Evolutionary conservation across 1,139 yeast genomes (phyloP), one percentile per base, ranked within the genome.

Genomic region (Sugiyamaella novakii): DNA sequence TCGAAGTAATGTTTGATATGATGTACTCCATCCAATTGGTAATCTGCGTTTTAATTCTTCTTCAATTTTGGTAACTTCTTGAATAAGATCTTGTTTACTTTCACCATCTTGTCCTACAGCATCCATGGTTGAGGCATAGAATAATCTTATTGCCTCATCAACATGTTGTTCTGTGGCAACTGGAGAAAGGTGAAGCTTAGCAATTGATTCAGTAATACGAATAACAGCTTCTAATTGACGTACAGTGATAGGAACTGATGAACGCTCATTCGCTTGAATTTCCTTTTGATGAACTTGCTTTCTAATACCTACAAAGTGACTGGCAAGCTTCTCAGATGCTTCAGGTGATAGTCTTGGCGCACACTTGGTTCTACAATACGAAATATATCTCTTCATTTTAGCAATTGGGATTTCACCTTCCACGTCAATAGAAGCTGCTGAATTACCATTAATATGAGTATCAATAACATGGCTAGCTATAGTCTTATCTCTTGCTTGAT

Each of bases 171-270:
- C 94, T 2, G 82, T 79, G 2, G 97, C 98, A 17, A 89, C 78
- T 0, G 97, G 94, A 7, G 84, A 78, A 49, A 94, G 74, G 50
- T 84, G 83, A 54, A 94, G 69, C 66, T 94, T 94, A 14, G 98
- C 98, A 53, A 94, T 74, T 2, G 96, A 81, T 70, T 94, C 99
- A 1, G 98, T 82, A 49, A 92, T 94, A 75, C 99, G 92, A 46
- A 92, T 81, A 59, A 94, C 88, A 38, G 99, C 98, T 70, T 94
- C 99, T 56, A 94, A 76, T 72, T 94, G 99, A 77, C 99, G 89
- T 37, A 94, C 83, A 0, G 99, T 94, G 62, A 94, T 92, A 21
- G 99, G 99, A 64, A 94, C 92, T 1, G 96, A 86, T 0, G 98
- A 89, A 61, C 97, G 78, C 66, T 87, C 96, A 55, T 88, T 84